Percentiles rank a stretch among this genome's conserved stretches.
Conservation (phyloP, 2,329 filamentous ascomycete genomes). For the Aspergillus spinulosporus region DNA sequence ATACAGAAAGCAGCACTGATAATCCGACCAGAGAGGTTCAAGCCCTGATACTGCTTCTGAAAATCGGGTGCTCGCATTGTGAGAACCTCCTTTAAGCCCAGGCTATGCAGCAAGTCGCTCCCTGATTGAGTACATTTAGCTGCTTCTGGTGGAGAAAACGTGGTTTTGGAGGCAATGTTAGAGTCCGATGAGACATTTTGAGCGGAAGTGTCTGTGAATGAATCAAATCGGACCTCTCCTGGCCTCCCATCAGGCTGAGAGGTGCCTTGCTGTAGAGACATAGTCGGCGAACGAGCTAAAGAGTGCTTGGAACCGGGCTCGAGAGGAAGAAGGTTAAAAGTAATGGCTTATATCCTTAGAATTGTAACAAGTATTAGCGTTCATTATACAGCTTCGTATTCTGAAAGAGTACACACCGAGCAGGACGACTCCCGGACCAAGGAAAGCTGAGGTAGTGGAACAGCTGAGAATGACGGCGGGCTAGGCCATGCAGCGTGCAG, state of each 20-base stretch:
- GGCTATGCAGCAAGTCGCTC: conserved; percentile 54
- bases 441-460: not conserved
- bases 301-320: no score
- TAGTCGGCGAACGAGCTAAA: conserved; percentile 13
- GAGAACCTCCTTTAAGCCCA: conserved; percentile 49
- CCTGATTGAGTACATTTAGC: conserved; percentile 49
- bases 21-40: conserved; percentile 61
- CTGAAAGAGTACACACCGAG: not conserved
- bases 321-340: not conserved
- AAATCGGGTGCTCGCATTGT: conserved; percentile 54
- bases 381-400: not conserved
- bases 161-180: conserved; percentile 18
- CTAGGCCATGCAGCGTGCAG: conserved; percentile 17
- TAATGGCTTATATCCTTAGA: not conserved
- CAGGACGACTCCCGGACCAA: not conserved
- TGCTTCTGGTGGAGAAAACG: conserved; percentile 42
- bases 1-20: conserved; percentile 66
- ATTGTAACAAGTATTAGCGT: conserved; percentile 9
- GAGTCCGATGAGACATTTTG: conserved; percentile 30
- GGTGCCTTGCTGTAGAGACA: conserved; percentile 29
- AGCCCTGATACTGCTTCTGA: conserved; percentile 55
- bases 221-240: conserved; percentile 33
- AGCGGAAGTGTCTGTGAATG: conserved; percentile 28
- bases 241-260: conserved; percentile 32
- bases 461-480: conserved; percentile 4